These are phyloP conservation scores for Plasmopara muralis DNA, from an alignment of 352 stramenopile genomes.

Conservation along the genomic window DNA sequence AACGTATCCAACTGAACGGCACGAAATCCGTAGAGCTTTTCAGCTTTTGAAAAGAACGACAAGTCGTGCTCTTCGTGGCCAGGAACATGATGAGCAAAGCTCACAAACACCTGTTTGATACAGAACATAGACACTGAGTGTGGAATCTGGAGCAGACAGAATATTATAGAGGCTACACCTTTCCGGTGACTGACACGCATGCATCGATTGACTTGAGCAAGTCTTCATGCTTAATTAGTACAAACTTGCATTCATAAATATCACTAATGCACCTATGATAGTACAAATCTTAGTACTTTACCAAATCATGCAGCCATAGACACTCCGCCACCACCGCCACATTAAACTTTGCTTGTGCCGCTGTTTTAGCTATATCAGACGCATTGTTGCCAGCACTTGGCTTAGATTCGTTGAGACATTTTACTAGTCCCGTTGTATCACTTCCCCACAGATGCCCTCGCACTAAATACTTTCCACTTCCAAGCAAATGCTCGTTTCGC, in stretches of 20 bases:
- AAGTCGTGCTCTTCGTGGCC: constrained; percentile 42
- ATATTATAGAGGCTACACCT: constrained; percentile 10
- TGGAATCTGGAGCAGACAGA: too few relatives aligned
- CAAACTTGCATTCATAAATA: not conserved
- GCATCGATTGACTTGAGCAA: constrained; percentile 36
- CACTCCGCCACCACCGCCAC: constrained; percentile 46
- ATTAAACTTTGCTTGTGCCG: constrained; percentile 19
- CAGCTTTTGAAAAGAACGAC: constrained; percentile 47
- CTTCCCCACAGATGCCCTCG: constrained; percentile 39
- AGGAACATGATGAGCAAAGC: constrained; percentile 47
- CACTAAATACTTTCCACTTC: constrained; percentile 23
- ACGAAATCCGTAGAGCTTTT: constrained; percentile 27
- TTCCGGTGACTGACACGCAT: constrained; percentile 25
- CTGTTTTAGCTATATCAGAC: not conserved
- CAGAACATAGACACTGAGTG: not conserved
- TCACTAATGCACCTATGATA: not conserved
- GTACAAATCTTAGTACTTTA: constrained; percentile 2
- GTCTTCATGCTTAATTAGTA: constrained; percentile 27
- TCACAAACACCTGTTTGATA: constrained; percentile 29
- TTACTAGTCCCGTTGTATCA: constrained; percentile 16
- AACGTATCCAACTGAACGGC: constrained; percentile 37
- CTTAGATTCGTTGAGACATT: constrained; percentile 5
- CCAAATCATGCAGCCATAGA: constrained; percentile 45
- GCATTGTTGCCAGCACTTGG: not conserved
- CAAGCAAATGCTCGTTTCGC: constrained; percentile 30